Percentiles rank a stretch among this genome's conserved stretches.
These are phyloP conservation scores for Sanghuangporus baumii DNA, from an alignment of 1,284 basidiomycete species.

Conservation along the genomic window DNA sequence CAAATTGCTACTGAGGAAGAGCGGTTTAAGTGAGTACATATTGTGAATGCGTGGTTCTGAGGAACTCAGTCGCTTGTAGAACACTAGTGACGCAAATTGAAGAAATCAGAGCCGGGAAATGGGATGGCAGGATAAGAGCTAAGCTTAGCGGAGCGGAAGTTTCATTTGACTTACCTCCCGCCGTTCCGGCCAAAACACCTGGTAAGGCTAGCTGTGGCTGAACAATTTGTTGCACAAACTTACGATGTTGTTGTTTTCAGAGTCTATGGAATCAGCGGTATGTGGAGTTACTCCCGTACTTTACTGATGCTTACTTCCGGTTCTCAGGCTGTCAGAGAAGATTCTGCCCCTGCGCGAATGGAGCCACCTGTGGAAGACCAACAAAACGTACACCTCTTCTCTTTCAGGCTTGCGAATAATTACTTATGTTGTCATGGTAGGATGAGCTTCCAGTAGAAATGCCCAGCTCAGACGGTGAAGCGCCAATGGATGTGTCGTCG, in stretches of 20 bases:
- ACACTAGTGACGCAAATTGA: conserved; percentile 63
- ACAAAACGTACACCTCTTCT: background rate
- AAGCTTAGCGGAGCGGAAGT: background rate
- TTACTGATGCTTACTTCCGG: background rate
- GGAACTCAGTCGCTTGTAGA: conserved; percentile 30
- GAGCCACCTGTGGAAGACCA: background rate
- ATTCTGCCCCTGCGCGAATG: background rate
- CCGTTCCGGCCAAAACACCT: background rate
- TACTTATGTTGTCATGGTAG: background rate
- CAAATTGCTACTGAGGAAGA: conserved; percentile 68
- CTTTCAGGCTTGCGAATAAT: background rate
- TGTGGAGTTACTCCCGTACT: background rate
- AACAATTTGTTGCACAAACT: background rate
- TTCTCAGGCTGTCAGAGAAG: background rate
- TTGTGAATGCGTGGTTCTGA: background rate
- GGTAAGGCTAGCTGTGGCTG: background rate
- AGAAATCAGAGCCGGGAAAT: conserved; percentile 63
- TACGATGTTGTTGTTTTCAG: background rate
- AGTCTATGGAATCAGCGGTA: background rate
- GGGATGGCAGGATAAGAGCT: conserved; percentile 42
- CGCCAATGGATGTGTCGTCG: conserved; percentile 7
- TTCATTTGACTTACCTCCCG: background rate
- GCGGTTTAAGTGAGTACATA: conserved; percentile 62
- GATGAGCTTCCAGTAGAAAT: background rate
- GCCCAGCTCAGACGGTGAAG: background rate